Evolutionary conservation across 2,329 filamentous ascomycete genomes (phyloP).

Genomic region (Alternaria alternata): DNA sequence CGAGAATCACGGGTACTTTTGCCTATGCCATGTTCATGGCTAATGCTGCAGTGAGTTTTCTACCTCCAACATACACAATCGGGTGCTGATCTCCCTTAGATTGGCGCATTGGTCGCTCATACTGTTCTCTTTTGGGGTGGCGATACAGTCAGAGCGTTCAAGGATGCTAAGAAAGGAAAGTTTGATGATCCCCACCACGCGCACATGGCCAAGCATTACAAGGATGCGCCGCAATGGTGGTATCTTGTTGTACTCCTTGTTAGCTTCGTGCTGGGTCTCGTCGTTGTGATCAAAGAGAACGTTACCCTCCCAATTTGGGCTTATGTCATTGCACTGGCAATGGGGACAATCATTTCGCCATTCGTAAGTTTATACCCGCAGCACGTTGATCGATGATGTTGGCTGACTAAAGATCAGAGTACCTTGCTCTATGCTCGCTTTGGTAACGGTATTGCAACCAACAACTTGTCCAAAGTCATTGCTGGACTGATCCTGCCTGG

Average conservation of each 20-base stretch:
- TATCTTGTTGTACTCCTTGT: slow-evolving; percentile 19
- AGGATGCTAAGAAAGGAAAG: slow-evolving; percentile 15
- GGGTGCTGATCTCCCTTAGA: slow-evolving; percentile 7
- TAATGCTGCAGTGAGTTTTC: slow-evolving; percentile 20
- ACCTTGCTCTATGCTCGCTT: slow-evolving; percentile 22
- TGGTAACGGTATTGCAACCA: slow-evolving; percentile 26
- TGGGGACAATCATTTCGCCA: slow-evolving; percentile 20
- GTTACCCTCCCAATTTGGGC: slow-evolving; percentile 22
- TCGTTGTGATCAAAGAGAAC: slow-evolving; percentile 24
- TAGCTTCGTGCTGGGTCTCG: slow-evolving; percentile 24
- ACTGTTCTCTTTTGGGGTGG: slow-evolving; percentile 25
- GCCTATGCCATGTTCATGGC: slow-evolving; percentile 29
- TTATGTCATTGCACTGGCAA: slow-evolving; percentile 18
- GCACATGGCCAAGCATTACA: slow-evolving; percentile 23
- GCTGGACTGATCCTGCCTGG: slow-evolving; percentile 23
- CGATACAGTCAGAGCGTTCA: slow-evolving; percentile 21
- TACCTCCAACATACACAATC: neutral
- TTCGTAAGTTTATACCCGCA: slow-evolving; percentile 13
- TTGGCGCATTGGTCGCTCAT: slow-evolving; percentile 21
- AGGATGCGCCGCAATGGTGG: slow-evolving; percentile 26
- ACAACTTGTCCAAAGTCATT: slow-evolving; percentile 27
- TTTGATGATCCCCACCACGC: slow-evolving; percentile 23
- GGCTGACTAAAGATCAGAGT: slow-evolving; percentile 9
- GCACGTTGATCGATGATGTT: neutral
- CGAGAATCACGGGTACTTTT: slow-evolving; percentile 21